Percentiles rank a stretch among this genome's conserved stretches.
phyloP scores from a whole-genome alignment of 2,329 filamentous ascomycete genomes.

The Chalara sp. region DNA sequence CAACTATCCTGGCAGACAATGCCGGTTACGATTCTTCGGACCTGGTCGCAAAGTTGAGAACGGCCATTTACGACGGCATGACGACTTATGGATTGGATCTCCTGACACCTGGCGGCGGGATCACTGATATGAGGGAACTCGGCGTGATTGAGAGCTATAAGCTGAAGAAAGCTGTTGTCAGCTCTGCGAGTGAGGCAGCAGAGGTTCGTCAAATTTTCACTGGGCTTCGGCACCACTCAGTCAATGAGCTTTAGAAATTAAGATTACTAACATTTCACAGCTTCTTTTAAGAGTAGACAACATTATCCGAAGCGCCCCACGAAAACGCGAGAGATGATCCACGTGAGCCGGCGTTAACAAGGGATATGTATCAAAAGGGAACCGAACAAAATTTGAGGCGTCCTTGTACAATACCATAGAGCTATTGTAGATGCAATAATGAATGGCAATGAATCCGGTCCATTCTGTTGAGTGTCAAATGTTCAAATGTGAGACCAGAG shows the following conservation, averaged over 20 bases:
- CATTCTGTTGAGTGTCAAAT: neutral
- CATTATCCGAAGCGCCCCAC: conserved; percentile 89
- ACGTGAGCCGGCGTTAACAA: conserved; percentile 12
- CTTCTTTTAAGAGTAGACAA: conserved; percentile 91
- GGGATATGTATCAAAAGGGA: conserved; percentile 25
- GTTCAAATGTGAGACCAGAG: neutral
- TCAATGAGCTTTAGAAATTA: neutral
- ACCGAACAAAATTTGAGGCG: conserved; percentile 12
- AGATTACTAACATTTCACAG: conserved; percentile 38
- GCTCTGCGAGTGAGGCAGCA: conserved; percentile 89
- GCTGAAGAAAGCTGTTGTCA: conserved; percentile 96
- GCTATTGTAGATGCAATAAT: conserved; percentile 19
- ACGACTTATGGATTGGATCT: conserved; percentile 88
- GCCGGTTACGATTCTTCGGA: conserved; percentile 94
- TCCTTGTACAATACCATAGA: conserved; percentile 29
- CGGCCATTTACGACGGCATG: conserved; percentile 92
- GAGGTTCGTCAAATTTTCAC: conserved; percentile 57
- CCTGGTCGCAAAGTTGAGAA: conserved; percentile 82
- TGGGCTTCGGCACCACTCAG: neutral
- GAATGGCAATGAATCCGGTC: conserved; percentile 5
- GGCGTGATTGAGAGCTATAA: conserved; percentile 98
- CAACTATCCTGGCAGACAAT: conserved; percentile 95
- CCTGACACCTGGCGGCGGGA: conserved; percentile 80
- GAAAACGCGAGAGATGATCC: conserved; percentile 70
- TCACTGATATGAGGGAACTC: conserved; percentile 90